phyloP scores from a whole-genome alignment of 345 rosid genomes.

The Lepidium sativum region DNA sequence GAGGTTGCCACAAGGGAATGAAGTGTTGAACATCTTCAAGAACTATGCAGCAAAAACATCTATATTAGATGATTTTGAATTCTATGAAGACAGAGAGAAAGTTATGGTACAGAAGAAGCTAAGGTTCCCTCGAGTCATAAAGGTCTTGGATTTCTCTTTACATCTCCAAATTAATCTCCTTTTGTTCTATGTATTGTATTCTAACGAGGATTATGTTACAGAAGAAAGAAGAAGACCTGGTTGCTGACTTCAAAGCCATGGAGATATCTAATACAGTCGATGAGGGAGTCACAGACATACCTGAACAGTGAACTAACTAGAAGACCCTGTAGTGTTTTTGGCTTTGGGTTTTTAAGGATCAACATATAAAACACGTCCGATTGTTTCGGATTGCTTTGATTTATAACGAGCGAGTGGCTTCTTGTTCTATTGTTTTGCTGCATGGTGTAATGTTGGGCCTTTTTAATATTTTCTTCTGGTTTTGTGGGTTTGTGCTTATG shows the following conservation, averaged over 20 bases:
- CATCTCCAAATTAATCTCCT: neutral
- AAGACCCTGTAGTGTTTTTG: conserved; percentile 6
- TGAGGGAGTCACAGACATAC: conserved; percentile 10
- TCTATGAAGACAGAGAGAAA: conserved; percentile 59
- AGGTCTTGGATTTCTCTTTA: conserved; percentile 9
- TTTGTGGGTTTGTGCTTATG: conserved; percentile 1
- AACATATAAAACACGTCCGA: conserved; percentile 4
- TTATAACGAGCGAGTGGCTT: conserved; percentile 1
- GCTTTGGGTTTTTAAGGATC: conserved; percentile 8
- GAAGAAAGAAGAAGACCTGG: conserved; percentile 29
- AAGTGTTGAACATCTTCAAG: conserved; percentile 59
- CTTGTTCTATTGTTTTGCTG: neutral
- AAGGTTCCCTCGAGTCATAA: conserved; percentile 21
- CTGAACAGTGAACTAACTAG: conserved; percentile 7
- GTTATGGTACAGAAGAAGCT: conserved; percentile 53
- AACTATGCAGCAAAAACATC: conserved; percentile 43
- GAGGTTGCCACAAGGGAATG: conserved; percentile 45
- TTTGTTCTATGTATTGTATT: neutral
- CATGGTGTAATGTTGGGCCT: conserved; percentile 3
- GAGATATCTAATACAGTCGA: conserved; percentile 6
- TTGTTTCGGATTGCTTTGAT: conserved; percentile 25
- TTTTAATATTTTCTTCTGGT: neutral
- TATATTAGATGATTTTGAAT: conserved; percentile 55
- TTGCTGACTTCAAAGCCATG: conserved; percentile 16
- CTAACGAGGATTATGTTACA: conserved; percentile 3